Evolutionary conservation across 495 filamentous ascomycete genomes (phyloP).

Genomic region (Trichoderma reesei): DNA sequence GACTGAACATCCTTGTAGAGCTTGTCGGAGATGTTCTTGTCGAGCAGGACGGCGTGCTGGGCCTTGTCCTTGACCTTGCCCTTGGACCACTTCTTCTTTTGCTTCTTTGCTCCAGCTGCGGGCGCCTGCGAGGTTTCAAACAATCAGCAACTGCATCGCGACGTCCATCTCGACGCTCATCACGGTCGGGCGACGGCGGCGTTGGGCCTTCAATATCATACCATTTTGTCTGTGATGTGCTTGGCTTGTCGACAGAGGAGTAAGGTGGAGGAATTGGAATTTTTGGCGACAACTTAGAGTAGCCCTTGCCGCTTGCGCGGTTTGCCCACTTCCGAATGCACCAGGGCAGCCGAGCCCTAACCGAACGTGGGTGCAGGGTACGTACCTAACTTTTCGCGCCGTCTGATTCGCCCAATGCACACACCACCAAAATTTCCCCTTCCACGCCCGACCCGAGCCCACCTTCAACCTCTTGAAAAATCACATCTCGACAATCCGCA

Average conservation of each 20-base stretch:
- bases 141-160: neutral
- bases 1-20: constrained; percentile 99
- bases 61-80: constrained; percentile 98
- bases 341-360: constrained; percentile 14
- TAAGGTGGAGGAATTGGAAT: constrained; percentile 9
- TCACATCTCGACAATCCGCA: constrained; percentile 11
- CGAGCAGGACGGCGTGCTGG: constrained; percentile 82
- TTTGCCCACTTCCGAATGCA: constrained; percentile 8
- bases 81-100: constrained; percentile 14
- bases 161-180: neutral
- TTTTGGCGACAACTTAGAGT: constrained; percentile 10
- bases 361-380: constrained; percentile 3
- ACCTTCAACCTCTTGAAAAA: constrained; percentile 10
- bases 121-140: constrained; percentile 10
- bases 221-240: constrained; percentile 13
- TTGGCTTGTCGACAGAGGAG: constrained; percentile 8
- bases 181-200: neutral
- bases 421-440: constrained; percentile 13
- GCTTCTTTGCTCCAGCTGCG: constrained; percentile 13
- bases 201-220: neutral
- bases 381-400: constrained; percentile 10
- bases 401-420: constrained; percentile 12
- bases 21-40: constrained; percentile 74
- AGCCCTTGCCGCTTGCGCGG: neutral
- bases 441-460: constrained; percentile 6